A percentile compares a stretch with the other conserved stretches of the same genome.
Conservation (phyloP, 75 land plant genomes). For the Sequoia sempervirens region DNA sequence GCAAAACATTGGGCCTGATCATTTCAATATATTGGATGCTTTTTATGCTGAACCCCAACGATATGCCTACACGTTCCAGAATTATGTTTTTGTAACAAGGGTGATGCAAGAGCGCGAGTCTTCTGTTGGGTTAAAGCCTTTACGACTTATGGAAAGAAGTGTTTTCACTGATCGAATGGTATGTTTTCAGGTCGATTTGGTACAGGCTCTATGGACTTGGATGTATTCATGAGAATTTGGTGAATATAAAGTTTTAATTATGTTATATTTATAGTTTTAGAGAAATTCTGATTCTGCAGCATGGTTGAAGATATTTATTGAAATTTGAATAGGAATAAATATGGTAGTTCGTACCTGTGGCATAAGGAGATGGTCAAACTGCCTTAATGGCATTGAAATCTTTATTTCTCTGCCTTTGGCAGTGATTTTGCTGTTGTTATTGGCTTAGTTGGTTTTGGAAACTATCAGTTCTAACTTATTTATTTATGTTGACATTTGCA, state of each 20-base stretch:
- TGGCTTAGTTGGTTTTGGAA: background rate
- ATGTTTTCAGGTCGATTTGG: conserved; percentile 23
- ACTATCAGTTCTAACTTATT: background rate
- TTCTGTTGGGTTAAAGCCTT: conserved; percentile 78
- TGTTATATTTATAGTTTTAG: too few relatives aligned
- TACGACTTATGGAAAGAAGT: conserved; percentile 98
- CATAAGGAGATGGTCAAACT: background rate
- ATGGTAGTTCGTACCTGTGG: background rate
- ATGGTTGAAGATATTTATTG: too few relatives aligned
- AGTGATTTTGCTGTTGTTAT: background rate
- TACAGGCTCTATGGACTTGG: conserved; percentile 12
- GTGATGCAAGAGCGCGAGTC: conserved; percentile 98
- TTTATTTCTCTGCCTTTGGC: background rate
- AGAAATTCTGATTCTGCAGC: too few relatives aligned
- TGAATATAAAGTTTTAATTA: conserved; percentile 19
- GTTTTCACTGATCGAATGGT: conserved; percentile 99
- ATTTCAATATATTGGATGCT: conserved; percentile 87
- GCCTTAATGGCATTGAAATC: background rate
- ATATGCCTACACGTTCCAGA: conserved; percentile 98
- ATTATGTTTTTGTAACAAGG: conserved; percentile 97
- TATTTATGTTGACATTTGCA: conserved; percentile 9
- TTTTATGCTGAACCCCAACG: conserved; percentile 96
- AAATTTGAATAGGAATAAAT: background rate
- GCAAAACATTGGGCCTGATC: conserved; percentile 85
- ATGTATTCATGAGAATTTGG: conserved; percentile 51